A percentile compares a stretch with the other conserved stretches of the same genome.
Evolutionary conservation across 768 basidiomycete species (phyloP).

Genomic region (Tubosaeta sp.): DNA sequence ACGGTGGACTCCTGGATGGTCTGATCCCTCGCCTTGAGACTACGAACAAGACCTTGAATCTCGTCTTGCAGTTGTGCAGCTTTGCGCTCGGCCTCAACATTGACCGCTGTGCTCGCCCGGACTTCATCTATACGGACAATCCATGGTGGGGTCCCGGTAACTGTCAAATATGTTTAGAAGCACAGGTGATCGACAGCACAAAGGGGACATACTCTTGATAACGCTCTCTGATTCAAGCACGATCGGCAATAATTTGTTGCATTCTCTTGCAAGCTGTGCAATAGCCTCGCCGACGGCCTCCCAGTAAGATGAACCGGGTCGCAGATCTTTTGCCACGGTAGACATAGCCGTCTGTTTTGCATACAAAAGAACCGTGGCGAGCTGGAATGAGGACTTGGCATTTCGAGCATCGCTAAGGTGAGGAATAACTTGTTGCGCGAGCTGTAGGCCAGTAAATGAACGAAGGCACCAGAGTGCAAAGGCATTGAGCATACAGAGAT

Average conservation of each 20-base stretch:
- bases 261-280: conserved; percentile 64
- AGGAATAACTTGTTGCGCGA: conserved; percentile 85
- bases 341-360: conserved; percentile 70
- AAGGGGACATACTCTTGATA: conserved; percentile 58
- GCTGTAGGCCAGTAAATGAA: conserved; percentile 37
- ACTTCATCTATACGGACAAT: conserved; percentile 75
- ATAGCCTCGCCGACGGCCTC: conserved; percentile 71
- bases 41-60: conserved; percentile 81
- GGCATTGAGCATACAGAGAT: conserved; percentile 58
- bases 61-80: conserved; percentile 84
- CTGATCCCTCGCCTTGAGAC: conserved; percentile 86
- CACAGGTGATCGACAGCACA: not conserved
- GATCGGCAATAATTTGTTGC: conserved; percentile 63
- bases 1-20: conserved; percentile 81
- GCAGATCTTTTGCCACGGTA: conserved; percentile 64
- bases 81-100: conserved; percentile 89
- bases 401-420: conserved; percentile 79
- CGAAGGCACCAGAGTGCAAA: not conserved
- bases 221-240: conserved; percentile 75
- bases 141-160: conserved; percentile 82
- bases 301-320: conserved; percentile 69
- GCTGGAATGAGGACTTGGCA: conserved; percentile 73
- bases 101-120: conserved; percentile 77
- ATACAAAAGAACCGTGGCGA: conserved; percentile 64
- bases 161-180: conserved; percentile 33